These are phyloP conservation scores for Fusarium devonianum DNA, from an alignment of 2,329 filamentous ascomycete species.

Conservation along the genomic window DNA sequence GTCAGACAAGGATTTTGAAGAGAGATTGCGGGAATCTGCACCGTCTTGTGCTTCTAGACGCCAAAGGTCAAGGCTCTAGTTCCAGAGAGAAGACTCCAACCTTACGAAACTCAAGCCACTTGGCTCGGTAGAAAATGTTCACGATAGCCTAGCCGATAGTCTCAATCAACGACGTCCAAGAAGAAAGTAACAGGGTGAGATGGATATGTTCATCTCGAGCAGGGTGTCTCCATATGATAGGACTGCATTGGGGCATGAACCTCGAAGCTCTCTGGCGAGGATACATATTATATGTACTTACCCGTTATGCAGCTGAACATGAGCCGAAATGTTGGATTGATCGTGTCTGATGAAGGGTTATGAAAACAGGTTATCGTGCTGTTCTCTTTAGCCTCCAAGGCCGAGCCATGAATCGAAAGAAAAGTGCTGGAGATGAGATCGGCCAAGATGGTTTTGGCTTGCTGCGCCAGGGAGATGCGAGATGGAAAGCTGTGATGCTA, in stretches of 20 bases:
- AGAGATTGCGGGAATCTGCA: not conserved
- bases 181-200: not conserved
- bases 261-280: slow-evolving; percentile 8
- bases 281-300: slow-evolving; percentile 22
- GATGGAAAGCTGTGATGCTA: slow-evolving; percentile 35
- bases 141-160: slow-evolving; percentile 9
- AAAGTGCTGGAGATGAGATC: slow-evolving; percentile 10
- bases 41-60: not conserved
- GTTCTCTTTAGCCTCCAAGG: not conserved
- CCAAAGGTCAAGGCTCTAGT: slow-evolving; percentile 7
- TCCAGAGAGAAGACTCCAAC: not conserved
- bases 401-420: not conserved
- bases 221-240: slow-evolving; percentile 23
- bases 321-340: not conserved
- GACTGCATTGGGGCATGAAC: slow-evolving; percentile 18
- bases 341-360: not conserved
- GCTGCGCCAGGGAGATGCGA: slow-evolving; percentile 17
- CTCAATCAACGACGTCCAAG: slow-evolving; percentile 24
- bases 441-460: slow-evolving; percentile 4
- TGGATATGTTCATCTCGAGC: slow-evolving; percentile 11
- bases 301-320: slow-evolving; percentile 10
- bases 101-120: slow-evolving; percentile 10
- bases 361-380: too few species aligned
- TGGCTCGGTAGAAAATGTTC: slow-evolving; percentile 4
- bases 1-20: not conserved